Percentiles rank a stretch among this genome's conserved stretches.
Evolutionary conservation across 176 grass and related monocot species (phyloP).

Genomic region (Rhipidocladum racemiflorum): DNA sequence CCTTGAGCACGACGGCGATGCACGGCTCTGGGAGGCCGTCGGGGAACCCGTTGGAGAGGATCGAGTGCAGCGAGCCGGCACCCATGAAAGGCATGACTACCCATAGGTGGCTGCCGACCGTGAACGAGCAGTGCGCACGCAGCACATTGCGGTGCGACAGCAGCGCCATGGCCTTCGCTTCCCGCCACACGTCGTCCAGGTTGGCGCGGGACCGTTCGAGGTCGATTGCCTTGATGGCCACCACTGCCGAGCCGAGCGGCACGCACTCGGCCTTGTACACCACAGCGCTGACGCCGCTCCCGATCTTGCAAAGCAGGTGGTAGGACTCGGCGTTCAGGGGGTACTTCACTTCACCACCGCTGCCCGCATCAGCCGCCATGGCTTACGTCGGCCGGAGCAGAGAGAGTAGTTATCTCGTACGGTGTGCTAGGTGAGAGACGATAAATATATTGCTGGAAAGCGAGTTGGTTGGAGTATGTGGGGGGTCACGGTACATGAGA

Average conservation of each 20-base stretch:
- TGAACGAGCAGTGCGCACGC: conserved; percentile 93
- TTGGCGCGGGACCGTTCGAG: conserved; percentile 75
- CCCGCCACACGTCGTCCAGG: conserved; percentile 72
- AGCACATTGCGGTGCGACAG: conserved; percentile 78
- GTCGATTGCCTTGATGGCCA: conserved; percentile 85
- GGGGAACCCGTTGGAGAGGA: conserved; percentile 58
- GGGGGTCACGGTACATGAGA: neutral
- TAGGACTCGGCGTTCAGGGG: conserved; percentile 62
- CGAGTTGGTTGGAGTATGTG: neutral
- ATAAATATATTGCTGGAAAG: neutral
- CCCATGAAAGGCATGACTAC: conserved; percentile 98
- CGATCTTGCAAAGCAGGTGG: conserved; percentile 61
- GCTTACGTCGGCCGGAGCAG: neutral
- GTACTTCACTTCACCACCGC: conserved; percentile 26
- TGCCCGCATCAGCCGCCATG: conserved; percentile 35
- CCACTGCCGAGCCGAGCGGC: conserved; percentile 40
- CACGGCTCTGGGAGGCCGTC: conserved; percentile 69
- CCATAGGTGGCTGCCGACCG: conserved; percentile 74
- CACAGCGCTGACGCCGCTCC: conserved; percentile 76
- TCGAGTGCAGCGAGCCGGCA: conserved; percentile 79
- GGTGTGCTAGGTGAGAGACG: neutral
- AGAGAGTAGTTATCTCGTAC: neutral
- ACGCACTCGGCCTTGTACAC: conserved; percentile 88
- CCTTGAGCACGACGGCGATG: conserved; percentile 62
- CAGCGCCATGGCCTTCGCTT: conserved; percentile 87